Evolutionary conservation across 345 rosid genomes (phyloP).

Genomic region (Capsella bursapastoris): DNA sequence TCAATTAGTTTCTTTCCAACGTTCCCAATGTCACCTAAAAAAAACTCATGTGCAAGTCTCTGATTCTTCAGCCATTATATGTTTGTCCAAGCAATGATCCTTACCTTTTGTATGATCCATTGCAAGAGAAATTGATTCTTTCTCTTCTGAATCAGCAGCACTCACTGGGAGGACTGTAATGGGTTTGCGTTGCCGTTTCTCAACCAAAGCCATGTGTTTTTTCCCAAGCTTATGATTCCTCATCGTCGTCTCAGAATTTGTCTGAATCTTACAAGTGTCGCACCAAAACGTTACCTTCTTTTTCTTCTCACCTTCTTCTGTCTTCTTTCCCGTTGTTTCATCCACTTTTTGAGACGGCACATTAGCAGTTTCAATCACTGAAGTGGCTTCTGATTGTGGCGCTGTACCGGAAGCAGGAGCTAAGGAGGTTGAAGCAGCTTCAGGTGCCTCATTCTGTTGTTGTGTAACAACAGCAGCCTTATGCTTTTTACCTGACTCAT

Average conservation of each 20-base stretch:
- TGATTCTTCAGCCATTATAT: neutral
- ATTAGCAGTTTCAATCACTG: neutral
- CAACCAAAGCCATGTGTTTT: constrained; percentile 50
- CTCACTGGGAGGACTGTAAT: neutral
- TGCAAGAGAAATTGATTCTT: neutral
- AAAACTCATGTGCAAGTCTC: neutral
- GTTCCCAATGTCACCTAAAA: neutral
- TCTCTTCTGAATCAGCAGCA: neutral
- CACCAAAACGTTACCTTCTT: constrained; percentile 56
- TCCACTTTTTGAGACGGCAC: neutral
- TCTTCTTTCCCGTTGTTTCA: constrained; percentile 12
- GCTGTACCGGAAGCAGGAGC: neutral
- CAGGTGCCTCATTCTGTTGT: constrained; percentile 19
- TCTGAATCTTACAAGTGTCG: constrained; percentile 50
- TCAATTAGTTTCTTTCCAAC: neutral
- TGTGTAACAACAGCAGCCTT: constrained; percentile 14
- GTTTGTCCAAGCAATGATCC: neutral
- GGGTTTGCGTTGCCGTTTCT: constrained; percentile 22
- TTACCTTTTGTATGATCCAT: constrained; percentile 12
- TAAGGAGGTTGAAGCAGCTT: constrained; percentile 1
- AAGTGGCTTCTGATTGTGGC: neutral
- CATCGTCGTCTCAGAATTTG: constrained; percentile 45
- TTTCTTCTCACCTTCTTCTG: constrained; percentile 12
- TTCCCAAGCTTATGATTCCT: constrained; percentile 58
- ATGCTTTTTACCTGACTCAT: constrained; percentile 32